Conservation (phyloP, 768 basidiomycete species). For the Termitomyces sp. region DNA sequence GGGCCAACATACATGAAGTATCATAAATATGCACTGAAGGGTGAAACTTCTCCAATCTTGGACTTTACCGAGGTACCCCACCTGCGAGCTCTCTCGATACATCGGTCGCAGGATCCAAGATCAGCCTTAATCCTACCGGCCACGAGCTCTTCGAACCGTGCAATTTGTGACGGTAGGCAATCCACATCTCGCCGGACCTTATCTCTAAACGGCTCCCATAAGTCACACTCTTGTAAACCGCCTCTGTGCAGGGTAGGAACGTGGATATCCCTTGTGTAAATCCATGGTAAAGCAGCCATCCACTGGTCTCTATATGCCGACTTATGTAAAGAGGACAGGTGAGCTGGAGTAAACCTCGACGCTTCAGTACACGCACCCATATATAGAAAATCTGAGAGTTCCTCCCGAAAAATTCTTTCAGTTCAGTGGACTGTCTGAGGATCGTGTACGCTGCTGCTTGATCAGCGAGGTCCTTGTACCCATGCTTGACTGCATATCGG, state of each 20-base stretch:
- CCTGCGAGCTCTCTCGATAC: neutral
- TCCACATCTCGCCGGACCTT: neutral
- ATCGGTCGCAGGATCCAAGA: neutral
- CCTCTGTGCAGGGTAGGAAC: slow-evolving; percentile 1
- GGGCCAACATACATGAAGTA: no score
- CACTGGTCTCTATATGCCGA: slow-evolving; percentile 7
- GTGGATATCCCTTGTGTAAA: neutral
- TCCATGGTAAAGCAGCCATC: neutral
- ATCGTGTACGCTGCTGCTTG: neutral
- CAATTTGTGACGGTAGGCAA: neutral
- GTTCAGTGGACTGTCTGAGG: neutral
- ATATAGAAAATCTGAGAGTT: neutral
- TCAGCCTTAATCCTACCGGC: neutral
- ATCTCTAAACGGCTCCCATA: slow-evolving; percentile 4
- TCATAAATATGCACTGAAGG: neutral
- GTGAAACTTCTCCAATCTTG: neutral
- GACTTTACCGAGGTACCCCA: neutral
- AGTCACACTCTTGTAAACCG: neutral
- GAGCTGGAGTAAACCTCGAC: neutral
- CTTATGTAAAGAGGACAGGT: neutral
- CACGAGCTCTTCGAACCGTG: neutral
- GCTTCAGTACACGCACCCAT: neutral
- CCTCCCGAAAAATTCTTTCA: neutral
- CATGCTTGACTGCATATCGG: slow-evolving; percentile 6
- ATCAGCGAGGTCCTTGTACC: slow-evolving; percentile 1